These are phyloP conservation scores for Hyaloscypha bicolor DNA, from an alignment of 495 filamentous ascomycete genomes.

Conservation along the genomic window DNA sequence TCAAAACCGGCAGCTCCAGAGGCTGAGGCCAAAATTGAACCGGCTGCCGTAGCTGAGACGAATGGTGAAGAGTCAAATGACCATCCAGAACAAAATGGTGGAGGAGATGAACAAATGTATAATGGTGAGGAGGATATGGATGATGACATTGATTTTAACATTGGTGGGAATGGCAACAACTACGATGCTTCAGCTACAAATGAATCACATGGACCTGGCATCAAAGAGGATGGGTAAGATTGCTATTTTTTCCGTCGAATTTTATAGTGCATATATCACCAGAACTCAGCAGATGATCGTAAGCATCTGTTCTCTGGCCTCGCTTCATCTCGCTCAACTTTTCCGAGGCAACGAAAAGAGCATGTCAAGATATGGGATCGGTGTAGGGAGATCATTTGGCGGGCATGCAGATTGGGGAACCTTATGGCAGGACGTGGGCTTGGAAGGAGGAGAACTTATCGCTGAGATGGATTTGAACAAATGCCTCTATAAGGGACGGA, in stretches of 20 bases:
- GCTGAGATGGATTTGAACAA: neutral
- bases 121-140: conserved; percentile 51
- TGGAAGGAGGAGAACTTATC: neutral
- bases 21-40: conserved; percentile 34
- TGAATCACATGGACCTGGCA: conserved; percentile 50
- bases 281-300: conserved; percentile 17
- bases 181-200: conserved; percentile 34
- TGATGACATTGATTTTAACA: conserved; percentile 63
- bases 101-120: conserved; percentile 48
- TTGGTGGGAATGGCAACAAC: conserved; percentile 48
- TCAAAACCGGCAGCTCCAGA: conserved; percentile 44
- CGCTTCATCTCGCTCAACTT: neutral
- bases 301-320: neutral
- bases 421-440: neutral
- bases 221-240: conserved; percentile 99
- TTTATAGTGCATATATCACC: conserved; percentile 16
- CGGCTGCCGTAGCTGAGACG: conserved; percentile 24
- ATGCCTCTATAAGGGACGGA: neutral
- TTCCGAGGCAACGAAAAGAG: neutral
- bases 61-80: conserved; percentile 25
- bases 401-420: neutral
- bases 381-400: neutral
- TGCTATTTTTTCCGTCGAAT: conserved; percentile 31
- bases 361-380: neutral
- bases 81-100: conserved; percentile 45